Evolutionary conservation across 257 asterid species (phyloP).

Genomic region (Nicotiana sylvestris): DNA sequence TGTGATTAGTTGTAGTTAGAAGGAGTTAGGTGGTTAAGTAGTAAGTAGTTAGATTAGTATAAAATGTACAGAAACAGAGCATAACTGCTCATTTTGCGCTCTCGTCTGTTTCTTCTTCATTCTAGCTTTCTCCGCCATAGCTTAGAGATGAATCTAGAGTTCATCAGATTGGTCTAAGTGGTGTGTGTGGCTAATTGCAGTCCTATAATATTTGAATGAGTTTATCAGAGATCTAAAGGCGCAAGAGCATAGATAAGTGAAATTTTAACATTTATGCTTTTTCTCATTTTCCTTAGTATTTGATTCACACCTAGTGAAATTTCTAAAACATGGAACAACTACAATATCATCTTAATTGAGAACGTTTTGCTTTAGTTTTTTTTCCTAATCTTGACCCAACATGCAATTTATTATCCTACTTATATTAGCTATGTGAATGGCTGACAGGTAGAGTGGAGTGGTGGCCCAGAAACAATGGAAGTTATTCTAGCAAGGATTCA

Average conservation of each 20-base stretch:
- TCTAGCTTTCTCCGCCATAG: too few relatives aligned
- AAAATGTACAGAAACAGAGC: too few relatives aligned
- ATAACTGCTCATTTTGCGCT: too few relatives aligned
- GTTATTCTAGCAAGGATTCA: slow-evolving; percentile 79
- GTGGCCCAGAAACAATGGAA: slow-evolving; percentile 67
- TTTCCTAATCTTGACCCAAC: background rate
- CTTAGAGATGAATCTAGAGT: too few relatives aligned
- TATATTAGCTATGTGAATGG: background rate
- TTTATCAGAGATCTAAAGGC: background rate
- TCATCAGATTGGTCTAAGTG: background rate
- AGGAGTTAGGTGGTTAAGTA: too few relatives aligned
- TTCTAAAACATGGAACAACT: background rate
- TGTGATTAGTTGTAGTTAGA: too few relatives aligned
- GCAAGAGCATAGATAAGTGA: background rate
- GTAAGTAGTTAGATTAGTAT: too few relatives aligned
- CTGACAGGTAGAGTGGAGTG: slow-evolving; percentile 85
- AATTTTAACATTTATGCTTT: background rate
- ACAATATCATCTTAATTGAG: background rate
- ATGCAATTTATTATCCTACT: background rate
- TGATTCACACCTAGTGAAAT: background rate
- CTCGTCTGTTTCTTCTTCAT: too few relatives aligned
- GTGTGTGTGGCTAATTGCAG: background rate
- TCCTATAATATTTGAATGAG: background rate
- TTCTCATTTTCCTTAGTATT: background rate
- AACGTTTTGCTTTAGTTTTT: background rate